Conservation (phyloP, 2,329 filamentous ascomycete species). For the Epichloe gansuensis region DNA sequence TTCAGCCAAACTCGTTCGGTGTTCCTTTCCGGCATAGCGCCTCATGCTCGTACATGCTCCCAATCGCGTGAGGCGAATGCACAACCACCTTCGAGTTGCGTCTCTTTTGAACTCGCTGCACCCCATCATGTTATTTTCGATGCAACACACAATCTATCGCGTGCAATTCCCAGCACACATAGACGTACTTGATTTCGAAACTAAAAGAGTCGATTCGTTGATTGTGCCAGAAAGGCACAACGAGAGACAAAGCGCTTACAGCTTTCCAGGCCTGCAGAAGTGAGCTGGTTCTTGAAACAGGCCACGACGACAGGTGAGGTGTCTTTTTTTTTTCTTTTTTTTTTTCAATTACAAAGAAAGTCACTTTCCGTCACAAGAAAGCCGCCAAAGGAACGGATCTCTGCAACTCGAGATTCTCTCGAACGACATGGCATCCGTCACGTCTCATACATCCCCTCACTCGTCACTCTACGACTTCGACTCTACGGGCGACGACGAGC, state of each 20-base stretch:
- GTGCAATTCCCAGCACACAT: background rate
- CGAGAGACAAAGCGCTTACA: too few relatives aligned
- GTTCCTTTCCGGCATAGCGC: slow-evolving; percentile 6
- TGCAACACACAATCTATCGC: background rate
- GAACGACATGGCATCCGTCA: slow-evolving; percentile 23
- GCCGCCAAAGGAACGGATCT: background rate
- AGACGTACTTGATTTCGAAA: too few relatives aligned
- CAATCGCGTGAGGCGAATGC: background rate
- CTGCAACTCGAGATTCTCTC: background rate
- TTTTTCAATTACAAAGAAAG: background rate
- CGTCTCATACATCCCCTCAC: slow-evolving; percentile 26
- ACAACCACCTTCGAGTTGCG: background rate
- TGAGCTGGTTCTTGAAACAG: too few relatives aligned
- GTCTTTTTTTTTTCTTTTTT: too few relatives aligned
- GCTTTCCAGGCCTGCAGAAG: too few relatives aligned
- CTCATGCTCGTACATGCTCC: background rate
- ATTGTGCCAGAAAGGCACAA: too few relatives aligned
- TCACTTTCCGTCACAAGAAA: background rate
- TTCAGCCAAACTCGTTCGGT: slow-evolving; percentile 3
- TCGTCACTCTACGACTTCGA: slow-evolving; percentile 28
- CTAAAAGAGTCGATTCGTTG: too few relatives aligned
- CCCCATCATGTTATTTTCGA: background rate
- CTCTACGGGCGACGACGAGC: slow-evolving; percentile 27
- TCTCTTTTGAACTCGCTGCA: slow-evolving; percentile 1
- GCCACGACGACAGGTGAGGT: too few relatives aligned